phyloP scores from a whole-genome alignment of 2,329 filamentous ascomycete genomes.

The Sordariomycetes sp. region DNA sequence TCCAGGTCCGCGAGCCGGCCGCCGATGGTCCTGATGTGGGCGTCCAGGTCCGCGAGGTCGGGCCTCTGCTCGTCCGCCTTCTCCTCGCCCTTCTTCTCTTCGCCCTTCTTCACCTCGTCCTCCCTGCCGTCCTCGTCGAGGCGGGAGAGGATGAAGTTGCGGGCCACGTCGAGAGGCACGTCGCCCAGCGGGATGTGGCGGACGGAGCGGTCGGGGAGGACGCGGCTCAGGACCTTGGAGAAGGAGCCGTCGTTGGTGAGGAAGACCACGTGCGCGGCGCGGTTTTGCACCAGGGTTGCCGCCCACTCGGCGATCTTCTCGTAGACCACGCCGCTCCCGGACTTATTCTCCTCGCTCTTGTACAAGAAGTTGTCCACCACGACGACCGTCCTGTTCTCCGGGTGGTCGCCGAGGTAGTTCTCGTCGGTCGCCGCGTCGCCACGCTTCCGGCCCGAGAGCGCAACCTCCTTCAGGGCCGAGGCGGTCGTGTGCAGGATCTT shows the following conservation, averaged over 20 bases:
- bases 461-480: slow-evolving; percentile 66
- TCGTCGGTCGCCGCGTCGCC: slow-evolving; percentile 57
- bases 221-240: slow-evolving; percentile 76
- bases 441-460: slow-evolving; percentile 51
- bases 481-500: slow-evolving; percentile 85
- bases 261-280: slow-evolving; percentile 90
- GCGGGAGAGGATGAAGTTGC: slow-evolving; percentile 80
- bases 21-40: slow-evolving; percentile 71
- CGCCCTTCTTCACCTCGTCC: slow-evolving; percentile 15
- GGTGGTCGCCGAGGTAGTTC: slow-evolving; percentile 82
- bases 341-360: slow-evolving; percentile 50
- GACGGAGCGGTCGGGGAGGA: slow-evolving; percentile 85
- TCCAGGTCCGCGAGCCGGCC: slow-evolving; percentile 94
- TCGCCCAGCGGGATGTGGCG: slow-evolving; percentile 78
- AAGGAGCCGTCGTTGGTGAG: slow-evolving; percentile 83
- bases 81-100: slow-evolving; percentile 15
- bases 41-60: slow-evolving; percentile 63
- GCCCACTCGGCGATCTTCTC: slow-evolving; percentile 86
- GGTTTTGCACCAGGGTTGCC: slow-evolving; percentile 71
- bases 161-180: slow-evolving; percentile 75
- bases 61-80: slow-evolving; percentile 9
- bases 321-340: slow-evolving; percentile 47
- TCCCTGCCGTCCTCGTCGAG: slow-evolving; percentile 40
- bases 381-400: slow-evolving; percentile 71
- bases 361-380: slow-evolving; percentile 89